Percentiles rank a stretch among this genome's conserved stretches.
Evolutionary conservation across 345 rosid genomes (phyloP).

Genomic region (Hypericum androsaemum): DNA sequence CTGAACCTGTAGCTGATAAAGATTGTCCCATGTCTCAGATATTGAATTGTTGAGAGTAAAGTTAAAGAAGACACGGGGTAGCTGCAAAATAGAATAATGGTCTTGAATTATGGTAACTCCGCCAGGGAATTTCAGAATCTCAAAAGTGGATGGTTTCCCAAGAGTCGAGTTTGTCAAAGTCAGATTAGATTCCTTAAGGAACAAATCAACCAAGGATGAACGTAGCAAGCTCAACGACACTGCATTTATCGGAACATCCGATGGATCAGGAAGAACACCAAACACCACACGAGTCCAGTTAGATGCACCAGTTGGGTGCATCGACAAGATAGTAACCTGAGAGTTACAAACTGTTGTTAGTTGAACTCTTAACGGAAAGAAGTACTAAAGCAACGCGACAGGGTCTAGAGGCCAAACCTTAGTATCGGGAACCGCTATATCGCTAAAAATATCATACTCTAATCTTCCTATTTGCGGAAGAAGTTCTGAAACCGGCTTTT

Average conservation of each 20-base stretch:
- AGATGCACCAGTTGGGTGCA: slow-evolving; percentile 38
- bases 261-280: slow-evolving; percentile 49
- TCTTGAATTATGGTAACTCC: slow-evolving; percentile 56
- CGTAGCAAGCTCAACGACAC: slow-evolving; percentile 43
- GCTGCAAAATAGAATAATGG: slow-evolving; percentile 37
- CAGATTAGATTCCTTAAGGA: slow-evolving; percentile 42
- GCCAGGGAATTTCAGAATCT: slow-evolving; percentile 66
- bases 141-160: slow-evolving; percentile 48
- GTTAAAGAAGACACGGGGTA: slow-evolving; percentile 35
- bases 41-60: slow-evolving; percentile 56
- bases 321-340: slow-evolving; percentile 70
- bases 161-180: slow-evolving; percentile 46
- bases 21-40: slow-evolving; percentile 40
- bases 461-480: slow-evolving; percentile 31
- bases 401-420: slow-evolving; percentile 37
- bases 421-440: slow-evolving; percentile 41
- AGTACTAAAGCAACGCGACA: neutral
- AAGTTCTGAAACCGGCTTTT: slow-evolving; percentile 39
- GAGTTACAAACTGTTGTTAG: slow-evolving; percentile 2
- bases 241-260: slow-evolving; percentile 27
- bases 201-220: slow-evolving; percentile 49
- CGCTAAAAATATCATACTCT: slow-evolving; percentile 47
- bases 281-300: slow-evolving; percentile 59
- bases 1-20: slow-evolving; percentile 37
- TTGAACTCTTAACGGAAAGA: neutral